Base-by-base conservation (phyloP, 352 stramenopile species). In the Globisporangium echinulatum region DNA sequence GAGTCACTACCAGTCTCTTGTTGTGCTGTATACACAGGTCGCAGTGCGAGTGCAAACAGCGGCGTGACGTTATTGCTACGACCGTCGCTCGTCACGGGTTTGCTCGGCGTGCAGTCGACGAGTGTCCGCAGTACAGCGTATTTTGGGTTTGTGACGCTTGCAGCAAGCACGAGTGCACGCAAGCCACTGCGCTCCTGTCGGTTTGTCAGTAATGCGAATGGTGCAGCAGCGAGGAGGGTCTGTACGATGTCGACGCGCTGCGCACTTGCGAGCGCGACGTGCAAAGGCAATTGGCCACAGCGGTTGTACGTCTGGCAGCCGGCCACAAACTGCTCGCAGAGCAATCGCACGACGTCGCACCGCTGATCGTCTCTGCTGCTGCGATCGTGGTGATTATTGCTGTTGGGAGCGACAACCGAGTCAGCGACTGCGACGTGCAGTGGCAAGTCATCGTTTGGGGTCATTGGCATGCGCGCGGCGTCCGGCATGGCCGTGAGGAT, bases 41-140 rank as follows among this genome's bases (percentile, higher is more conserved):
- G 74, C 39, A 81, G 37, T 0, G 72, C 78, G 17, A 88, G 64
- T 47, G 79, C 77, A 44, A 73, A 84, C 37, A 88, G 25, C 3
- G 76, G 76, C 9, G 76, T 87, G 13, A 87, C 69, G 10, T 49
- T 52, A 0, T 49, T 58, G 7, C 55, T 55, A 7, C 19, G 51
- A 36, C 44, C 52, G 3, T 40, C 33, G 11, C 4, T 13, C 10
- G n/a, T 49, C 53, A 39, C 48, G 52, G 17, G 48, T 58, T 15
- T 33, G 33, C 54, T 75, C 39, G 76, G 69, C 7, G 65, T 72
- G 42, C 63, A 49, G 5, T 82, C 69, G 14, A 89, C 49, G 37
- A 89, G 58, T 4, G 59, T 61, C 8, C 70, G 51, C 1, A 89
- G 49, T 11, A 82, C 63, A 3, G 51, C 49, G 8, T 74, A 71